Base-by-base conservation (phyloP, 495 filamentous ascomycete genomes). In the Astrothelium macrocarpum region DNA sequence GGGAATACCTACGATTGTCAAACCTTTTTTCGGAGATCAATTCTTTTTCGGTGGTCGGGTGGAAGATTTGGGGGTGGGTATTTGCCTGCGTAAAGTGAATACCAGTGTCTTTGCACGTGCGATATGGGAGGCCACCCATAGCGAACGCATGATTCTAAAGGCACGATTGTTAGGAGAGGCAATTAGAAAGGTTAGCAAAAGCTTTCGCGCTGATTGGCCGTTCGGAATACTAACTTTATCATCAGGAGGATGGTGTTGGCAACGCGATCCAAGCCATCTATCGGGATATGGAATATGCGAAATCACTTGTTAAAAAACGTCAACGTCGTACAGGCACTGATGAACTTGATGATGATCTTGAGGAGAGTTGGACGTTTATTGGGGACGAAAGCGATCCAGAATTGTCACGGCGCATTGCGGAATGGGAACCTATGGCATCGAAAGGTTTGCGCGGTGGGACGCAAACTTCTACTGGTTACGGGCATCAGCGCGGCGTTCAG, bases 21-120 rank as follows among this genome's bases (percentile, higher is more conserved):
- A 95, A 65, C 94, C 94, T 0, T 97, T 97, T 76, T 98, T 98
- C 72, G 94, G 94, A 3, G 94, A 98, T 67, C 94, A 98, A 70
- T 96, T 90, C 79, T 98, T 98, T 78, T 97, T 93, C 70, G 94
- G 90, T 1, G 83, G 80, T 16, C 84, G 94, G 0, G 85, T 97
- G 3, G 91, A 97, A 73, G 91, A 96, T 70, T 75, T 98, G 3
- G 92, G 94, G 2, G 93, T 97, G 11, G 94, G 94, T 2, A 87
- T 95, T 59, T 91, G 84, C 70, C 80, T 98, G 73, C 91, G 88
- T 76, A 95, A 89, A 75, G 81, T 96, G 71, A 97, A 95, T 31
- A 85, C 88, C 49, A 87, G 80, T 62, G 80, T 87, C 36, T 93
- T 98, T 66, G 86, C 87, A 9, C 79, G 89, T 42, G 91, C 93